phyloP scores from a whole-genome alignment of 306 rosid species.

The Cyclanthera cordifolia region DNA sequence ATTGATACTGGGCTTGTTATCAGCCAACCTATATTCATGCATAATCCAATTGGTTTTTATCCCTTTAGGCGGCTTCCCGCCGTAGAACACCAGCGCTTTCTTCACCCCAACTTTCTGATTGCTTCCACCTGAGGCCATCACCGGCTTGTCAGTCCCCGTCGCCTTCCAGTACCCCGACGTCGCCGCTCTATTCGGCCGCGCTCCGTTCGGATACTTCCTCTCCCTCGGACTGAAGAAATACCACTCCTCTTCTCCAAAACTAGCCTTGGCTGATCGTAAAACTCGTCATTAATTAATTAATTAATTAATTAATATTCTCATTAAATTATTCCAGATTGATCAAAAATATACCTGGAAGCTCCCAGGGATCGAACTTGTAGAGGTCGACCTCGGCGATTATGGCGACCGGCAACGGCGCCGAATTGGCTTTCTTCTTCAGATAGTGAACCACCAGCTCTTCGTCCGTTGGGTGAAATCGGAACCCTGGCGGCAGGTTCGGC shows the following conservation, averaged over 20 bases:
- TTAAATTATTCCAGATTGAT: no score
- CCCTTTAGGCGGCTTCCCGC: constrained; percentile 72
- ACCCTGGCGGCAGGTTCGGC: constrained; percentile 55
- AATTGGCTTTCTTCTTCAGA: constrained; percentile 47
- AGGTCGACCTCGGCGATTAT: constrained; percentile 67
- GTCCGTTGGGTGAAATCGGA: constrained; percentile 67
- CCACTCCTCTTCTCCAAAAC: constrained; percentile 73
- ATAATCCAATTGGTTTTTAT: constrained; percentile 71
- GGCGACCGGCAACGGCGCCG: constrained; percentile 43
- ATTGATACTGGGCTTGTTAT: constrained; percentile 38
- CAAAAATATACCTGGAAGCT: constrained; percentile 47
- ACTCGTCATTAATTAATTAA: not conserved
- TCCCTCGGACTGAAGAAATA: constrained; percentile 64
- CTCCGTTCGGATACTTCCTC: constrained; percentile 65
- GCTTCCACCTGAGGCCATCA: constrained; percentile 26
- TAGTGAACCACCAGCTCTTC: constrained; percentile 68
- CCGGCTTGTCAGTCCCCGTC: constrained; percentile 66
- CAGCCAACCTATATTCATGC: constrained; percentile 60
- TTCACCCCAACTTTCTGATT: constrained; percentile 63
- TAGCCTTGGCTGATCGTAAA: constrained; percentile 42
- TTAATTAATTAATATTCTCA: no score
- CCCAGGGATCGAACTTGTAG: constrained; percentile 73
- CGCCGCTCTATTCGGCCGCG: constrained; percentile 62
- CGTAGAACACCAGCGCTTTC: constrained; percentile 63
- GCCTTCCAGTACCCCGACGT: constrained; percentile 79